Percentiles rank a stretch among this genome's conserved stretches.
Conservation (phyloP, 768 basidiomycete species). For the Termitomyces titanicus region DNA sequence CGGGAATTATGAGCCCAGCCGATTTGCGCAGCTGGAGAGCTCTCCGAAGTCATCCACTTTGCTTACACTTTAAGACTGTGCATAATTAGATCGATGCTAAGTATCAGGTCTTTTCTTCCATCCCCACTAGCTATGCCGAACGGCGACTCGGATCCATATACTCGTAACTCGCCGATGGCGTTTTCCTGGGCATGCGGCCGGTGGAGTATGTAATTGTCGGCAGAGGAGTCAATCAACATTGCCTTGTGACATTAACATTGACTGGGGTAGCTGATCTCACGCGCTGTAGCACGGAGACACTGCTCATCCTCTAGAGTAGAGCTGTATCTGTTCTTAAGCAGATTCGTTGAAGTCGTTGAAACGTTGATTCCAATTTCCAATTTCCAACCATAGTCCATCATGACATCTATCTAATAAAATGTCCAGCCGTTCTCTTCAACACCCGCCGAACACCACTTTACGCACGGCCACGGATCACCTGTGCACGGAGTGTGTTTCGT, state of each 20-base stretch:
- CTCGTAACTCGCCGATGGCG: too few relatives aligned
- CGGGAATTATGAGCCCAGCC: neutral
- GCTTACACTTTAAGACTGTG: neutral
- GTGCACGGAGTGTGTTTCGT: neutral
- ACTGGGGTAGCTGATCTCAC: neutral
- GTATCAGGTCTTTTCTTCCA: too few relatives aligned
- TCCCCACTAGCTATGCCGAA: too few relatives aligned
- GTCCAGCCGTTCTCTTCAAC: neutral
- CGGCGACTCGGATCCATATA: too few relatives aligned
- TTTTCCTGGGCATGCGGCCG: too few relatives aligned
- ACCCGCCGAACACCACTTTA: neutral
- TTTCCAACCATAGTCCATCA: too few relatives aligned
- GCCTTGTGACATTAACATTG: neutral
- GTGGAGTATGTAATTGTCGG: neutral
- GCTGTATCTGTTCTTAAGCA: too few relatives aligned
- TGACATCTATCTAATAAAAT: neutral
- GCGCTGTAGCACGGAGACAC: too few relatives aligned
- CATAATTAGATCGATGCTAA: neutral
- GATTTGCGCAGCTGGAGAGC: neutral
- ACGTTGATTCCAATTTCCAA: neutral
- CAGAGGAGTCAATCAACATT: neutral
- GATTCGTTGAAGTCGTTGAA: too few relatives aligned
- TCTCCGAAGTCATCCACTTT: neutral
- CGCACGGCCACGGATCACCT: neutral
- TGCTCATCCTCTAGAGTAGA: too few relatives aligned